Conservation (phyloP, 2,329 filamentous ascomycete species). For the Pyrenochaeta sp. region DNA sequence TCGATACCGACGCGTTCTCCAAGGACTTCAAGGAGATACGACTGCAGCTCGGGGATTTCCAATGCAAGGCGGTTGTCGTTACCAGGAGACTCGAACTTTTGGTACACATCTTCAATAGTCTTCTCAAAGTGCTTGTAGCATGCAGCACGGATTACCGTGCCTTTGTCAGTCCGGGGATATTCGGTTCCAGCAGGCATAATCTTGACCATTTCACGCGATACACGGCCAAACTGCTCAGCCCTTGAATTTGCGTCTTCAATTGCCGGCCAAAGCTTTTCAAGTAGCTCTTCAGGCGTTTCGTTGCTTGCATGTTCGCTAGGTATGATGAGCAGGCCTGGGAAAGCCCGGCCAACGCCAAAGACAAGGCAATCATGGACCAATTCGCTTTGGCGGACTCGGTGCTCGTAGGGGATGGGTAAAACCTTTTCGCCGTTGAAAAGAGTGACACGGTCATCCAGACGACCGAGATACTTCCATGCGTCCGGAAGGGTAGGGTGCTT, state of each 20-base stretch:
- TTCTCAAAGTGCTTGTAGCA: constrained; percentile 59
- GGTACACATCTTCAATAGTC: constrained; percentile 58
- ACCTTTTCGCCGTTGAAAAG: constrained; percentile 61
- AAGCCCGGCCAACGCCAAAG: constrained; percentile 62
- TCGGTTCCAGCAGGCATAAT: constrained; percentile 54
- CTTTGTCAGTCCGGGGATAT: constrained; percentile 65
- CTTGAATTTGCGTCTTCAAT: constrained; percentile 60
- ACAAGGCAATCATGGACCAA: constrained; percentile 64
- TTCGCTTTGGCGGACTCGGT: constrained; percentile 60
- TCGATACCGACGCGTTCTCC: constrained; percentile 25
- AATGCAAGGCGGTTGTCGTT: constrained; percentile 30
- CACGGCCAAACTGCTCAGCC: constrained; percentile 60
- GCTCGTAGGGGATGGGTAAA: constrained; percentile 60
- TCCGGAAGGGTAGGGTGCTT: constrained; percentile 53
- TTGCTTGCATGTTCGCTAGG: constrained; percentile 54
- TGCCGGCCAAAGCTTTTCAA: constrained; percentile 59
- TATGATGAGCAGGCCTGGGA: constrained; percentile 63
- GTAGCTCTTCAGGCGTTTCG: constrained; percentile 54
- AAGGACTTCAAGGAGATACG: constrained; percentile 30
- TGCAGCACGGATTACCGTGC: constrained; percentile 62
- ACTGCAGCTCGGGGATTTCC: constrained; percentile 40
- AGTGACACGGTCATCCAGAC: constrained; percentile 57
- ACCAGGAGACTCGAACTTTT: constrained; percentile 28
- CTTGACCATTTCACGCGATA: constrained; percentile 62
- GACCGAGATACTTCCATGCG: constrained; percentile 57